Percentiles rank a stretch among this genome's conserved stretches.
Conservation (phyloP, 331 rosid genomes). For the Rosa hybrid region DNA sequence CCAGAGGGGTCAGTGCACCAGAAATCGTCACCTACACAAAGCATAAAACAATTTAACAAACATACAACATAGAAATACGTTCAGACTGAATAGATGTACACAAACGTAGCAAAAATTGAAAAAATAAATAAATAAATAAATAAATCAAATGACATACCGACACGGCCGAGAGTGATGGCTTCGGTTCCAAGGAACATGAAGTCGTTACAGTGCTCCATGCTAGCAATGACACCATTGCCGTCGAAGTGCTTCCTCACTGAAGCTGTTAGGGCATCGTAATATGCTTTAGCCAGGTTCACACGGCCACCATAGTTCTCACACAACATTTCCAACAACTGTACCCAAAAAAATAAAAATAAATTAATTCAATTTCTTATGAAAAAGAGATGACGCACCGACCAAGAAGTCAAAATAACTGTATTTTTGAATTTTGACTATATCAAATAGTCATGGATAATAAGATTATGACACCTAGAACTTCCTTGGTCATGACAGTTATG, state of each 20-base stretch:
- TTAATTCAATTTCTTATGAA: not conserved
- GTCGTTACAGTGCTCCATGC: conserved; percentile 98
- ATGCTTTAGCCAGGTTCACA: conserved; percentile 86
- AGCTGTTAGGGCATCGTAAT: conserved; percentile 72
- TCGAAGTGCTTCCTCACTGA: conserved; percentile 81
- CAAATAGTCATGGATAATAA: not conserved
- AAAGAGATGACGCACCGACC: conserved; percentile 44
- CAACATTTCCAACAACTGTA: conserved; percentile 77
- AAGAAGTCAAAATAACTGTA: conserved; percentile 18
- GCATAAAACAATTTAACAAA: not conserved
- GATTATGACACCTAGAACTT: conserved; percentile 20
- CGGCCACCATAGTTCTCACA: conserved; percentile 88
- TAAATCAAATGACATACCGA: conserved; percentile 49
- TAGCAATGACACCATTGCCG: conserved; percentile 93
- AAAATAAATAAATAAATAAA: too few species aligned
- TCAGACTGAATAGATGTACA: not conserved
- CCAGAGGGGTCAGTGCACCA: conserved; percentile 89
- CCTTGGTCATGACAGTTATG: not conserved
- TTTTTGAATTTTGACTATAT: not conserved
- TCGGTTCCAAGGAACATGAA: conserved; percentile 96
- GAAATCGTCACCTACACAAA: conserved; percentile 74
- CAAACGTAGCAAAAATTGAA: not conserved
- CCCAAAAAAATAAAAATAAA: not conserved
- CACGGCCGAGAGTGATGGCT: conserved; percentile 90
- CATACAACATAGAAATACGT: not conserved